phyloP scores from a whole-genome alignment of 768 basidiomycete genomes.

The Leucosporidium yakuticum region DNA sequence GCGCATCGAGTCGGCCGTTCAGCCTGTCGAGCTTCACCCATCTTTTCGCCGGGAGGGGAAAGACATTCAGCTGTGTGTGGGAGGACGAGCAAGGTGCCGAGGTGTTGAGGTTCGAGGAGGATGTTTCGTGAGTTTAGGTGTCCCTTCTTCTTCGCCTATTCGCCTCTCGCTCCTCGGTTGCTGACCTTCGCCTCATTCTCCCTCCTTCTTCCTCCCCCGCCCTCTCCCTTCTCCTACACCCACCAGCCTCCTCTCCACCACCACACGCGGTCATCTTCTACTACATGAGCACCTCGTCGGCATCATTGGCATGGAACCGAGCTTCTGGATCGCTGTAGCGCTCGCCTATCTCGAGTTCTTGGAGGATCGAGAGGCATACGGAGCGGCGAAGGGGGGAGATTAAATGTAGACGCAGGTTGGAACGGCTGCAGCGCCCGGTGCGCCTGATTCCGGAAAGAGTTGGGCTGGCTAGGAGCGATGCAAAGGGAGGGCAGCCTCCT shows the following conservation, averaged over 20 bases:
- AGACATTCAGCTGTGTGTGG: slow-evolving; percentile 1
- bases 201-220: too few relatives aligned
- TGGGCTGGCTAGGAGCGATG: too few relatives aligned
- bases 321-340: neutral
- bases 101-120: neutral
- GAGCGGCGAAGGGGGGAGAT: too few relatives aligned
- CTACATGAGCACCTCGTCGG: neutral
- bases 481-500: too few relatives aligned
- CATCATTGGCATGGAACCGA: neutral
- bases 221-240: neutral
- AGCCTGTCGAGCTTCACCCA: neutral
- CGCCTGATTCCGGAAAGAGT: too few relatives aligned
- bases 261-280: neutral
- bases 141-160: too few relatives aligned
- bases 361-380: neutral
- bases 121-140: neutral
- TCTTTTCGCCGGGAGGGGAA: neutral
- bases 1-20: neutral
- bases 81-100: neutral
- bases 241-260: neutral
- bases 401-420: too few relatives aligned
- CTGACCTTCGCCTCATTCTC: too few relatives aligned
- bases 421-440: too few relatives aligned
- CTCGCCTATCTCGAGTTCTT: slow-evolving; percentile 1
- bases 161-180: too few relatives aligned